These are phyloP conservation scores for Juglanconis oblonga DNA, from an alignment of 2,329 filamentous ascomycete species.

Conservation along the genomic window DNA sequence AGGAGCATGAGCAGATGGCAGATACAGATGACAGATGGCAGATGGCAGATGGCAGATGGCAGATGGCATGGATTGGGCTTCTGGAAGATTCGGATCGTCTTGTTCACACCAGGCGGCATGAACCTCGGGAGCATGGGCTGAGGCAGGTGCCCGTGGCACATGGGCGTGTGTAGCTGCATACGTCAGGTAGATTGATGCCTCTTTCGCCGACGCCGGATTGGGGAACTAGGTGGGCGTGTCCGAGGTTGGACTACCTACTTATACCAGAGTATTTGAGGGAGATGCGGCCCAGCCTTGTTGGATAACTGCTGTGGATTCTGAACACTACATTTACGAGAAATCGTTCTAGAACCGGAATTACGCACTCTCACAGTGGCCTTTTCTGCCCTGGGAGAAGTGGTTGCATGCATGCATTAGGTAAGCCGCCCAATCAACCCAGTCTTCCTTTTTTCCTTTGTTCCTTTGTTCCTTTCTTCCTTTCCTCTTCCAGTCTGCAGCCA, in stretches of 20 bases:
- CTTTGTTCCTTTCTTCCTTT: too few species aligned
- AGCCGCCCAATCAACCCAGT: too few species aligned
- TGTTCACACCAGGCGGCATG: neutral
- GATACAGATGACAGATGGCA: too few species aligned
- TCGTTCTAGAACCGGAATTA: neutral
- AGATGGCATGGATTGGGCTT: too few species aligned
- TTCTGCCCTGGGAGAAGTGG: too few species aligned
- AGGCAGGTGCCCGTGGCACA: neutral
- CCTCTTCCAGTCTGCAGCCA: too few species aligned
- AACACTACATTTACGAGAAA: neutral
- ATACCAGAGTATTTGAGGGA: neutral
- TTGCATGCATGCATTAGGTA: too few species aligned
- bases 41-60: too few species aligned
- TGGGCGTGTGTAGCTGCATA: neutral
- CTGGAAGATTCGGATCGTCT: neutral
- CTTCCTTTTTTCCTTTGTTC: too few species aligned
- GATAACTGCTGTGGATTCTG: neutral
- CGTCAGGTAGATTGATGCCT: constrained; percentile 17
- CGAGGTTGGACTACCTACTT: too few species aligned
- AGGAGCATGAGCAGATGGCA: too few species aligned
- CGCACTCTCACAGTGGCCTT: too few species aligned
- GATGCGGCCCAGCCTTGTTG: neutral
- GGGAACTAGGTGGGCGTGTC: neutral
- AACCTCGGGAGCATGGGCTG: neutral
- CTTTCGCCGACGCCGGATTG: constrained; percentile 14